Conservation (phyloP, 768 basidiomycete genomes). For the Kwoniella dejecticola region DNA sequence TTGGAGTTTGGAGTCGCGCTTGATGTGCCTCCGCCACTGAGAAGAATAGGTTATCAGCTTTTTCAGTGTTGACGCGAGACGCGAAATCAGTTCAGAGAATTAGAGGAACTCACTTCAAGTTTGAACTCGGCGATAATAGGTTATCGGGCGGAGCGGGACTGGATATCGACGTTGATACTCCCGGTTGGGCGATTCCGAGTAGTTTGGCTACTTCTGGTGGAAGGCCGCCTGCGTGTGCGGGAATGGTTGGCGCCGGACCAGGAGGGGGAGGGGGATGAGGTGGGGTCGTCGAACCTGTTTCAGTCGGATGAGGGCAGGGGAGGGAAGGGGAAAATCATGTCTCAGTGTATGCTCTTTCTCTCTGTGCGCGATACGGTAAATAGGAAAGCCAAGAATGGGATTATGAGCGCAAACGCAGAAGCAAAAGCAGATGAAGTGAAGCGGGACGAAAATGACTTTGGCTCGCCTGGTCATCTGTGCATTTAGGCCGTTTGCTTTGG, state of each 20-base stretch:
- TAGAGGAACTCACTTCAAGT: constrained; percentile 1
- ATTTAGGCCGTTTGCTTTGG: not conserved
- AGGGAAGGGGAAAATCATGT: constrained; percentile 14
- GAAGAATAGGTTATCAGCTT: not conserved
- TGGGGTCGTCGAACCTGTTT: constrained; percentile 27
- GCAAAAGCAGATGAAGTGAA: not conserved
- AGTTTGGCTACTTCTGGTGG: constrained; percentile 44
- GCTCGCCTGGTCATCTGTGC: constrained; percentile 17
- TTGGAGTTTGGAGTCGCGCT: constrained; percentile 3
- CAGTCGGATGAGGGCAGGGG: not conserved
- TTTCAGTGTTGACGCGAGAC: too few relatives aligned
- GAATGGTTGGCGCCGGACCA: not conserved
- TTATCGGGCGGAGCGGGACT: not conserved
- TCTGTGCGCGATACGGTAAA: not conserved
- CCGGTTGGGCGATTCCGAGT: constrained; percentile 27
- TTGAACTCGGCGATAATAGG: not conserved
- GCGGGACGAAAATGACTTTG: not conserved
- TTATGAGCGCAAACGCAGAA: not conserved
- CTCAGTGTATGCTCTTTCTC: constrained; percentile 21
- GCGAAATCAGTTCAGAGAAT: too few relatives aligned
- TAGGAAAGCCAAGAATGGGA: not conserved
- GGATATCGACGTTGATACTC: too few relatives aligned
- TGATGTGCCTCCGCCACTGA: too few relatives aligned
- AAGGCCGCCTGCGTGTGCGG: constrained; percentile 16
- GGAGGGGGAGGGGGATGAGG: constrained; percentile 16